Evolutionary conservation across 345 rosid species (phyloP), one percentile per base, ranked within the genome.

Genomic region (Populus nigra): DNA sequence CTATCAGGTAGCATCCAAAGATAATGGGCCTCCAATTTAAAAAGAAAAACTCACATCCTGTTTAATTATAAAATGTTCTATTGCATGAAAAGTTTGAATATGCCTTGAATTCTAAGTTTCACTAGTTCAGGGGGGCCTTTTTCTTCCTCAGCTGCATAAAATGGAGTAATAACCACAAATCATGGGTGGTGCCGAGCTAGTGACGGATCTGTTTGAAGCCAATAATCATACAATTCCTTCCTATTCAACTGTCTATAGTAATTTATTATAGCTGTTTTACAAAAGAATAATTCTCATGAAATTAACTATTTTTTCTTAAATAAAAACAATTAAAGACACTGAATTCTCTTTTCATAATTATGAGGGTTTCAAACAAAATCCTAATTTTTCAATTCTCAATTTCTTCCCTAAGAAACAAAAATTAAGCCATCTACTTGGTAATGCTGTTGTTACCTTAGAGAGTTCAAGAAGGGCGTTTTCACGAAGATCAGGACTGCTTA

Each of bases 401-500:
- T 57, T 57, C 15, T 3, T 57, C n/a, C n/a, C 15, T 57, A 57
- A n/a, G 23, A 65, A 27, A 3, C 12, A 61, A 57, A 57, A 18
- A 20, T n/a, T 7, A n/a, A 61, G 23, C 20, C 7, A 18, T 61
- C 5, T 65, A 75, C 53, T 0, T 36, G 74, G 17, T 20, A n/a
- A n/a, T 45, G 12, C 9, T 36, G 27, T 41, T 15, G 9, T 66
- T 72, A 90, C 98, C 97, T 89, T 93, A 47, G 92, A 87, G 72
- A 86, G 89, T 73, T 91, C 93, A 41, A 89, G 88, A 43, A 93
- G 92, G 55, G 95, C 98, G 75, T 91, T 92, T 72, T 93, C 98
- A 66, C 97, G 90, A 85, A 92, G 97, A 83, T 93, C 98, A 3
- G 97, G 98, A 78, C 90, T 92, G 84, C 96, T 88, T 49, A 93